phyloP scores from a whole-genome alignment of 805 yeast genomes.

The Schwanniomyces occidentalis region DNA sequence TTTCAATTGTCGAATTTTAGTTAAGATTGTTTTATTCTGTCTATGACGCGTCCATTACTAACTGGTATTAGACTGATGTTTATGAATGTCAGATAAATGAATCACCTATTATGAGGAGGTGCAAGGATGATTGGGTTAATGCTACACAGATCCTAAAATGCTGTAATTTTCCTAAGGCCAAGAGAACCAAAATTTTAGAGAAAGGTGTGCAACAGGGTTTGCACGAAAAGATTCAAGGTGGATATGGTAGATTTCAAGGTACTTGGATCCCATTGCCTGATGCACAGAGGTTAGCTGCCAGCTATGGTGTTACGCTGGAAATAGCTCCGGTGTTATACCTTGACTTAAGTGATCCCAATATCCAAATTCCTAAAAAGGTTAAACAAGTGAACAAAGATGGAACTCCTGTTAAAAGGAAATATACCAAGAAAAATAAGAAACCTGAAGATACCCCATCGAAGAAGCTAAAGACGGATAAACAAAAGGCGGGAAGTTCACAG shows the following conservation, averaged over 20 bases:
- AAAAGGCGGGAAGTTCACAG: conserved; percentile 10
- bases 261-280: conserved; percentile 90
- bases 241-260: conserved; percentile 95
- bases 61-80: conserved; percentile 48
- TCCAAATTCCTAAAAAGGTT: conserved; percentile 35
- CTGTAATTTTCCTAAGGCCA: conserved; percentile 92
- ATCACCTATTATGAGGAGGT: conserved; percentile 85
- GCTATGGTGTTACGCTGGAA: conserved; percentile 39
- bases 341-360: conserved; percentile 35
- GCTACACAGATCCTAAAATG: conserved; percentile 95
- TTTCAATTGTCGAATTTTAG: neutral
- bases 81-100: conserved; percentile 70
- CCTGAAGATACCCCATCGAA: conserved; percentile 57
- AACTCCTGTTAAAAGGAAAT: conserved; percentile 44
- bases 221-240: conserved; percentile 96
- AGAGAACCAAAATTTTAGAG: conserved; percentile 87
- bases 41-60: conserved; percentile 9
- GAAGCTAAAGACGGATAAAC: conserved; percentile 37
- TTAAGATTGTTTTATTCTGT: conserved; percentile 1
- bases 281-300: conserved; percentile 52
- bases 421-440: conserved; percentile 59
- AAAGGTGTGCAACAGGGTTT: conserved; percentile 87
- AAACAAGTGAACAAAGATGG: conserved; percentile 38
- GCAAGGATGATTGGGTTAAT: conserved; percentile 92
- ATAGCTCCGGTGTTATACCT: conserved; percentile 43